A percentile compares a stretch with the other conserved stretches of the same genome.
Conservation (phyloP, 2,329 filamentous ascomycete species). For the Cercospora sp. region DNA sequence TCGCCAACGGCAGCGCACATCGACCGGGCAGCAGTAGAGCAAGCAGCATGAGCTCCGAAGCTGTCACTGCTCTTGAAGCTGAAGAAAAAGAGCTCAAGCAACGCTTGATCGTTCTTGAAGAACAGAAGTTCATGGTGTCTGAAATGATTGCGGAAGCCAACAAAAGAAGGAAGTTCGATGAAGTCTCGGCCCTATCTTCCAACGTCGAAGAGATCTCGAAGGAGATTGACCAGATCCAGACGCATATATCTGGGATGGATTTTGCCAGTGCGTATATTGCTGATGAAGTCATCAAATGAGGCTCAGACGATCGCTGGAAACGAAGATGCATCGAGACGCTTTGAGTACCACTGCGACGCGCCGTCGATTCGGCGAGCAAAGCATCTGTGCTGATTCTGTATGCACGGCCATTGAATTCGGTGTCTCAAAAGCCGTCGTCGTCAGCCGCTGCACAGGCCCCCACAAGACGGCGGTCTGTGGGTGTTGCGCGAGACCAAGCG, state of each 20-base stretch:
- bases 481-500: neutral
- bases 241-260: conserved; percentile 40
- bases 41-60: conserved; percentile 45
- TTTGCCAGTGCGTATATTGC: conserved; percentile 39
- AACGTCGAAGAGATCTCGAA: conserved; percentile 79
- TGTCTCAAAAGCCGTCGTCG: neutral
- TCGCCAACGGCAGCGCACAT: conserved; percentile 46
- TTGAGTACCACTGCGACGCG: neutral
- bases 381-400: neutral
- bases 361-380: neutral
- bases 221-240: conserved; percentile 63
- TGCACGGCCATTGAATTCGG: neutral
- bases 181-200: conserved; percentile 73
- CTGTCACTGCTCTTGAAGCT: conserved; percentile 67
- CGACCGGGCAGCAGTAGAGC: conserved; percentile 49
- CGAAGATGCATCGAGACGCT: neutral
- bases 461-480: neutral
- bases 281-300: conserved; percentile 35
- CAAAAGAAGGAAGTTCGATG: conserved; percentile 77
- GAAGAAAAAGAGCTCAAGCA: conserved; percentile 84
- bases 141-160: conserved; percentile 80
- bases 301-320: neutral
- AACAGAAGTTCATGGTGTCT: conserved; percentile 85
- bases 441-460: neutral
- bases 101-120: conserved; percentile 78